Conservation (phyloP, 345 rosid species). For the Eucalyptus cloeziana region DNA sequence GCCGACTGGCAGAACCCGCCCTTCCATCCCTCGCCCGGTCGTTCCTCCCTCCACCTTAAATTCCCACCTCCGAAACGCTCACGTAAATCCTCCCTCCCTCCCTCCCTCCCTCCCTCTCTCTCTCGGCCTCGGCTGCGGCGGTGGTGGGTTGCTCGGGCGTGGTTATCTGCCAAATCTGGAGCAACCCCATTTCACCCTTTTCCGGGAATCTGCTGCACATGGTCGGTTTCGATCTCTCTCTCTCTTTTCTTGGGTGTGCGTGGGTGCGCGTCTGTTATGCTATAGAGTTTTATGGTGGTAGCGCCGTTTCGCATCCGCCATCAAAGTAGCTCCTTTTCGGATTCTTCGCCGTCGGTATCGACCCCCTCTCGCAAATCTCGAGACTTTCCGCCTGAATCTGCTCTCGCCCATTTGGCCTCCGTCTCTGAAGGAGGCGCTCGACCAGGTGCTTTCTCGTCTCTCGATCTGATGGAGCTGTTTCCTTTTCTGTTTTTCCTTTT, state of each 20-base stretch:
- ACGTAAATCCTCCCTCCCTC: not conserved
- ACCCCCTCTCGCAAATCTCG: not conserved
- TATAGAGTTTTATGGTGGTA: not conserved
- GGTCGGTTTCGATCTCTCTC: not conserved
- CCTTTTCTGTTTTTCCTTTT: not conserved
- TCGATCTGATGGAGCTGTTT: not conserved
- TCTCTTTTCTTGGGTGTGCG: not conserved
- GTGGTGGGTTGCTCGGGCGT: not conserved
- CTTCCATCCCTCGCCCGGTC: not conserved
- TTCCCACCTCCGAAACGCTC: not conserved
- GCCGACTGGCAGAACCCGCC: not conserved
- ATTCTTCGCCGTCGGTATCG: not conserved
- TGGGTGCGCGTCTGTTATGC: not conserved
- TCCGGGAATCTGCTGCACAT: not conserved
- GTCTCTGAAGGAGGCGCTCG: not conserved
- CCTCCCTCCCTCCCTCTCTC: not conserved
- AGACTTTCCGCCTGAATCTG: not conserved
- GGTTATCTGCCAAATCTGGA: not conserved
- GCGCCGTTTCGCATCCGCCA: not conserved
- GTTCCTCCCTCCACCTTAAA: not conserved
- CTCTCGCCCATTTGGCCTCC: not conserved
- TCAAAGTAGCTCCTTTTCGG: not conserved
- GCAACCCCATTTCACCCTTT: not conserved
- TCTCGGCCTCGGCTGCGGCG: not conserved
- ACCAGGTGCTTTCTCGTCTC: not conserved